Base-by-base conservation (phyloP, 2,329 filamentous ascomycete species). In the Trichoderma afroharzianum region DNA sequence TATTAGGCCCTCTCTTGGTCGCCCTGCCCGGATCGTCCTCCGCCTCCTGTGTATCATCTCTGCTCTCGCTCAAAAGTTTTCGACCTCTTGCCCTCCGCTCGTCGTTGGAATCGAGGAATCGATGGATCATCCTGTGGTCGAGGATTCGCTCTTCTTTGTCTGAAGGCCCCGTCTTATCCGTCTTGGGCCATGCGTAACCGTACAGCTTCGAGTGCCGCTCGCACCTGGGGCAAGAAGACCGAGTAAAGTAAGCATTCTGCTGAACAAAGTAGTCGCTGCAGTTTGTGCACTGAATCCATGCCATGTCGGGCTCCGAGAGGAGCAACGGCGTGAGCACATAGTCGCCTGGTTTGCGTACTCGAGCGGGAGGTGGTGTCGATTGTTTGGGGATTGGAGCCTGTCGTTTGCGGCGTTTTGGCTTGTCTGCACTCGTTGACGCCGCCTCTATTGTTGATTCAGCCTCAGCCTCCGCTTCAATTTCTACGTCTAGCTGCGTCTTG, bases 131-230 rank as follows among this genome's bases (percentile, higher is more conserved):
- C n/a, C 95, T 87, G 78, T 98, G 95, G 78, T 98, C 95, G 72
- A 96, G 85, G 1, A 97, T 84, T 11, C 90, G 83, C 78, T 91
- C 87, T 75, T 92, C 90, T 71, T 88, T 90, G 78, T 98, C 96
- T 24, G 88, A 81, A 18, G 89, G 89, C 0, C 93, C 93, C 30
- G 92, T 90, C 73, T 87, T 92, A 72, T 97, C 92, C 0, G 96
- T 98, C 84, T 99, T 98, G 6, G 96, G 96, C 96, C 96, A 99
- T 71, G 92, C 86, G 78, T 93, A 98, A 0, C 97, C 97, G 79
- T 98, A 99, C 0, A 99, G 84, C 83, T 97, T 98, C 18, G 93
- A 97, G 79, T 99, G 96, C 0, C 96, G 89, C 82, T 99, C 96
- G 80, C 96, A 99, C 7, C 96, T 90, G 4, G 94, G 95, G 79